Conservation (phyloP, 1,139 yeast genomes). For the Saccharomyces pastorianus region DNA sequence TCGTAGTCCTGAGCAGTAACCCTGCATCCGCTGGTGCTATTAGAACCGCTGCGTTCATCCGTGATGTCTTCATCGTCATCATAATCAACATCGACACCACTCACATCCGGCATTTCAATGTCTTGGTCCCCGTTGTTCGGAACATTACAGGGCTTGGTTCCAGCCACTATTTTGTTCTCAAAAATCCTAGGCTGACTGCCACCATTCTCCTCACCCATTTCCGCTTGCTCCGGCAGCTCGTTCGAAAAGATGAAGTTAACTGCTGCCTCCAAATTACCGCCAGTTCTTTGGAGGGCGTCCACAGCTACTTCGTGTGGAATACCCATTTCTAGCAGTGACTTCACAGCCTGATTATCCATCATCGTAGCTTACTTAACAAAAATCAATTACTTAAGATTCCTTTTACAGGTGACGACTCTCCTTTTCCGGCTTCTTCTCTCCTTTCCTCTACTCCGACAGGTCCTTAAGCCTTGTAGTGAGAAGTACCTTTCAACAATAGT, state of each 20-base stretch:
- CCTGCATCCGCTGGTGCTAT: background rate
- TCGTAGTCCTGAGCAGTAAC: background rate
- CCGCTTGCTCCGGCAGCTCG: constrained; percentile 8
- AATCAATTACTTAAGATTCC: background rate
- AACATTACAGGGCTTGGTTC: background rate
- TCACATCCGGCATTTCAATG: background rate
- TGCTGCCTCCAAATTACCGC: constrained; percentile 26
- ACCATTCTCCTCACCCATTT: background rate
- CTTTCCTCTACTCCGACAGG: background rate
- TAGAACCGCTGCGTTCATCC: background rate
- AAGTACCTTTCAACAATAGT: background rate
- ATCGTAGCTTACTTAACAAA: background rate
- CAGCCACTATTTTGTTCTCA: background rate
- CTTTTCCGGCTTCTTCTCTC: background rate
- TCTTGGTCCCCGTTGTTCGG: background rate
- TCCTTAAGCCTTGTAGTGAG: background rate
- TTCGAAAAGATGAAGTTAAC: constrained; percentile 24
- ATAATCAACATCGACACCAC: constrained; percentile 3
- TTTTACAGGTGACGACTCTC: background rate
- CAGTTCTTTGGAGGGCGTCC: constrained; percentile 19
- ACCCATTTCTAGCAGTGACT: constrained; percentile 27
- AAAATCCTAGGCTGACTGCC: background rate
- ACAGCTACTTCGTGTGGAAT: constrained; percentile 24
- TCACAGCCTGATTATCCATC: constrained; percentile 4
- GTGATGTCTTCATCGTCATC: constrained; percentile 5